Base-by-base conservation (phyloP, 1,284 basidiomycete species). In the Cystobasidiaceae sp. region DNA sequence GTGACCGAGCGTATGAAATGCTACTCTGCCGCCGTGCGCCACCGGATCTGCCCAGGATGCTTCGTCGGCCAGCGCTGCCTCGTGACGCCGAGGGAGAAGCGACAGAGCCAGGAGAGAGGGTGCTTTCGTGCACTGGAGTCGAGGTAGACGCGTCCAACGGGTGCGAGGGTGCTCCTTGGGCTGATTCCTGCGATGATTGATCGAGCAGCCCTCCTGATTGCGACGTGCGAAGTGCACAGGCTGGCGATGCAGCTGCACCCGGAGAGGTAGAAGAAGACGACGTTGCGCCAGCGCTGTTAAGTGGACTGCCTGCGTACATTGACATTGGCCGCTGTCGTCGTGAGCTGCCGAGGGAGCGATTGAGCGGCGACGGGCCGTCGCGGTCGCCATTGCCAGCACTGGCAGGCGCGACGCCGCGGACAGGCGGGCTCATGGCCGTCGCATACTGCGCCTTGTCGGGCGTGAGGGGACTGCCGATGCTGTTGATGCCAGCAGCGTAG, bases 1-100 rank as follows among this genome's bases (percentile, higher is more conserved):
- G 49, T 25, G 63, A 37, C 43, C 63, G 49, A 15, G 66, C 50
- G 21, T 70, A 66, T 23, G 62, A 45, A 17, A 68, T 67, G n/a
- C 65, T 65, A 39, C 61, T 65, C 34, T 62, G 49, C 32, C 69
- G 25, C 23, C 67, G 23, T 3, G 66, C 37, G 30, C 63, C 55
- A 1, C 43, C 32, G 19, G 61, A 64, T 39, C 61, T 51, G 32
- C 61, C 61, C 23, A 64, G 51, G n/a, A 64, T 64, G 33, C 61
- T 64, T 44, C 61, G 44, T 33, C 61, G 30, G n/a, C 61, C 61
- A 33, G 48, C 41, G 37, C 60, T 64, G 25, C 30, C 34, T 4
- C 41, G 33, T 32, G 23, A 19, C 4, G 55, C 19, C 39, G 54
- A 33, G 7, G 54, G 45, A 1, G 37, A 9, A 15, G 13, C 27